These are phyloP conservation scores for Diaporthe citriasiana DNA, from an alignment of 2,329 filamentous ascomycete genomes.

Conservation along the genomic window DNA sequence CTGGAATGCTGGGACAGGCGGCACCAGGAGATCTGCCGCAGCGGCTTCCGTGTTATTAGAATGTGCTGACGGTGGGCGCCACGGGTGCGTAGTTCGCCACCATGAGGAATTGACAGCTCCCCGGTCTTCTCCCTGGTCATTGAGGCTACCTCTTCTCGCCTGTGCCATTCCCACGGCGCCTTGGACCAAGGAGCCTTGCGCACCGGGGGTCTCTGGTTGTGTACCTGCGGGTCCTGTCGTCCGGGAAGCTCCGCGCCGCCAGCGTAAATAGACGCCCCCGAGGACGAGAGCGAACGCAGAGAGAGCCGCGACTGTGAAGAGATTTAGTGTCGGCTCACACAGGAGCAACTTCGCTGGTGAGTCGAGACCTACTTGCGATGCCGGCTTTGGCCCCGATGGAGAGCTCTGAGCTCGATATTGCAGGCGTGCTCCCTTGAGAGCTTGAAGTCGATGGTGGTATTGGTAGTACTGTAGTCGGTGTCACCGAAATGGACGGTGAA, in stretches of 20 bases:
- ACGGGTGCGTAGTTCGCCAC: conserved; percentile 8
- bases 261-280: conserved; percentile 6
- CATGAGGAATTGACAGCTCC: background rate
- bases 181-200: background rate
- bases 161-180: background rate
- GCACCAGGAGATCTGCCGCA: background rate
- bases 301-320: background rate
- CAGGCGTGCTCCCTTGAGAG: background rate
- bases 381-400: conserved; percentile 17
- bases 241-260: background rate
- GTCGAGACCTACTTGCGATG: conserved; percentile 5
- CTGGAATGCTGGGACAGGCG: background rate
- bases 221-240: too few relatives aligned
- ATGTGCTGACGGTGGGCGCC: background rate
- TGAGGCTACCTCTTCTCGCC: background rate
- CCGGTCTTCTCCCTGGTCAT: background rate
- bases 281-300: background rate
- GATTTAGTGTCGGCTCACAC: background rate
- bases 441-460: background rate
- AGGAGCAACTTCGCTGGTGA: background rate
- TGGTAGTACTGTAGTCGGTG: background rate
- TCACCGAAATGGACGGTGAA: background rate
- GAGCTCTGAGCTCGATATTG: background rate
- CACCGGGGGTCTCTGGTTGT: background rate
- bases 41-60: background rate